A percentile compares a stretch with the other conserved stretches of the same genome.
phyloP scores from a whole-genome alignment of 2,329 filamentous ascomycete genomes.

The Coniochaeta sp. region DNA sequence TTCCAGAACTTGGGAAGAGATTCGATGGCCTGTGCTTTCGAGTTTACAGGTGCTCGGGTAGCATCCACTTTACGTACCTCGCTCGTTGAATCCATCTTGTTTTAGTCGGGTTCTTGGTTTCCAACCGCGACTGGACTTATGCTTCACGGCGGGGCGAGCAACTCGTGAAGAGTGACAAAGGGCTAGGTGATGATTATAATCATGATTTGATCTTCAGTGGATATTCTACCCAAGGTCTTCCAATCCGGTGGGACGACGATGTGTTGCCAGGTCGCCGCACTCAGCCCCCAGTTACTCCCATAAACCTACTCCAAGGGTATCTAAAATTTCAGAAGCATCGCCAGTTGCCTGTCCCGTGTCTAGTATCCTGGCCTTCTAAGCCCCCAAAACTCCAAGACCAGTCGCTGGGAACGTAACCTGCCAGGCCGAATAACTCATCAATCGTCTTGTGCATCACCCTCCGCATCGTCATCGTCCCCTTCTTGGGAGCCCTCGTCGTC shows the following conservation, averaged over 20 bases:
- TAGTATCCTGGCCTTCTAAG: not conserved
- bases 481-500: conserved; percentile 51
- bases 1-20: not conserved
- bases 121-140: no score
- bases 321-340: not conserved
- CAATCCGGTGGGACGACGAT: not conserved
- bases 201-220: not conserved
- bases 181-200: no score
- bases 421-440: conserved; percentile 1
- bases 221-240: not conserved
- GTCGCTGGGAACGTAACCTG: not conserved
- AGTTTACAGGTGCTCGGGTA: not conserved
- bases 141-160: no score
- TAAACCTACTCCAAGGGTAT: not conserved
- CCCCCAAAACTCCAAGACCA: not conserved
- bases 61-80: no score
- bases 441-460: conserved; percentile 25
- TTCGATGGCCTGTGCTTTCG: not conserved
- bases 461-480: conserved; percentile 33
- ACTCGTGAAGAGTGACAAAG: no score
- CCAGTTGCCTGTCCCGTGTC: conserved; percentile 3
- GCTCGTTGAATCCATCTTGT: no score
- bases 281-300: not conserved
- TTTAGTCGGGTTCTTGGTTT: no score
- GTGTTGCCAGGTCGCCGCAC: not conserved